Percentiles rank a stretch among this genome's conserved stretches.
phyloP scores from a whole-genome alignment of 257 asterid genomes.

The Solanum sejunctum region DNA sequence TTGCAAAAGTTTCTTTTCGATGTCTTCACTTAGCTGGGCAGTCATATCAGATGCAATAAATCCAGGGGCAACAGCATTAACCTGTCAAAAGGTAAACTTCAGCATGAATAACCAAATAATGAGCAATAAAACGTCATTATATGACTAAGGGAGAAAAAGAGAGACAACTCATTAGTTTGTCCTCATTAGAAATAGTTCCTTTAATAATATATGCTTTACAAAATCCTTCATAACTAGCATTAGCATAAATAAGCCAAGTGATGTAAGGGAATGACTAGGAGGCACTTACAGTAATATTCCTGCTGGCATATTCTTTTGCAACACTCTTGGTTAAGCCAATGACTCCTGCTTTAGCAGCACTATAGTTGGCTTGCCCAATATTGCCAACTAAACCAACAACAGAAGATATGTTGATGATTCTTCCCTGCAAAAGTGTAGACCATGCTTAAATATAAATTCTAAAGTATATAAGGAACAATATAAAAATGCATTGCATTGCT shows the following conservation, averaged over 20 bases:
- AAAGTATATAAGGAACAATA: neutral
- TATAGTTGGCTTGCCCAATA: constrained; percentile 90
- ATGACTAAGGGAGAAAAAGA: neutral
- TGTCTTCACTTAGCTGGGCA: constrained; percentile 62
- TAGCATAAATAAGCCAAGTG: neutral
- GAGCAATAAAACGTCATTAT: neutral
- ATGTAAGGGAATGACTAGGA: neutral
- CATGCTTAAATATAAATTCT: neutral
- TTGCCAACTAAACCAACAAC: constrained; percentile 96
- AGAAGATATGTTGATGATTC: constrained; percentile 86
- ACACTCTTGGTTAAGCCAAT: constrained; percentile 90
- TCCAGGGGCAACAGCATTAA: constrained; percentile 98
- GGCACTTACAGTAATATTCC: constrained; percentile 71
- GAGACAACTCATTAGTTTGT: neutral
- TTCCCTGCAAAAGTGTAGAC: constrained; percentile 34
- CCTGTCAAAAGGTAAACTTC: constrained; percentile 28
- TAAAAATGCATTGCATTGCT: neutral
- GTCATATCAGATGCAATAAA: constrained; percentile 96
- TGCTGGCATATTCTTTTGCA: constrained; percentile 93
- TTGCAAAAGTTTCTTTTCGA: constrained; percentile 72
- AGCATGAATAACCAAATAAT: neutral
- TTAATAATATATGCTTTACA: neutral
- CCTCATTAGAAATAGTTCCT: neutral
- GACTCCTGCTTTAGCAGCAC: constrained; percentile 99
- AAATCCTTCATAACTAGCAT: neutral